Evolutionary conservation across 2,329 filamentous ascomycete genomes (phyloP).

Genomic region (Fusarium nodosum): DNA sequence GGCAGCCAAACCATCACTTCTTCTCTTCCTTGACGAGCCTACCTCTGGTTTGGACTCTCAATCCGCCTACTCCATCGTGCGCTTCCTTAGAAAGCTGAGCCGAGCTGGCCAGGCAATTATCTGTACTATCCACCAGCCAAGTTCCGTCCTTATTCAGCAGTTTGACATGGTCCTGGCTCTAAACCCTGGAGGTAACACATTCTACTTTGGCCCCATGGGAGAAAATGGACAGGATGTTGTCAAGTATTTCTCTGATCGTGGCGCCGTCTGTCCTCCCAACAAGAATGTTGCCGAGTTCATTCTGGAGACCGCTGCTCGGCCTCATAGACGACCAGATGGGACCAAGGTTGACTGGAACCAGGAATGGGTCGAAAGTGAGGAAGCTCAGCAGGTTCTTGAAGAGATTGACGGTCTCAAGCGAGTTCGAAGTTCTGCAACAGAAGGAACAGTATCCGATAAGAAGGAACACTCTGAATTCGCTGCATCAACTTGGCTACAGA

Average conservation of each 20-base stretch:
- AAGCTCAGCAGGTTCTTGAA: constrained; percentile 69
- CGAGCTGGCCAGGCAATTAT: constrained; percentile 70
- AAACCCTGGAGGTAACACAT: constrained; percentile 63
- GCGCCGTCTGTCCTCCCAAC: constrained; percentile 72
- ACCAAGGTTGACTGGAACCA: constrained; percentile 77
- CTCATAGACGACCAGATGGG: constrained; percentile 53
- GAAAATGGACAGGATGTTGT: constrained; percentile 60
- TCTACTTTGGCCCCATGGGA: constrained; percentile 68
- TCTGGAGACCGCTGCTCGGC: constrained; percentile 59
- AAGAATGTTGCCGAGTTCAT: constrained; percentile 66
- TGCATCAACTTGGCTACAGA: constrained; percentile 73
- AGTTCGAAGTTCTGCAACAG: constrained; percentile 34
- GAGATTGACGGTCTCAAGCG: constrained; percentile 66
- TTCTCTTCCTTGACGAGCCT: constrained; percentile 73
- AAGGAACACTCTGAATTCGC: constrained; percentile 69
- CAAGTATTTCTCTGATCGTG: constrained; percentile 70
- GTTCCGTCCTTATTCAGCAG: constrained; percentile 65
- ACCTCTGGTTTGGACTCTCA: constrained; percentile 69
- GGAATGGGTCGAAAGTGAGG: constrained; percentile 76
- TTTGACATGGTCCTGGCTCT: constrained; percentile 69
- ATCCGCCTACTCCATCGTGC: constrained; percentile 69
- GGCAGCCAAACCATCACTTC: constrained; percentile 66
- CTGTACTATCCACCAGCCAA: constrained; percentile 71
- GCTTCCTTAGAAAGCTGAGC: constrained; percentile 70
- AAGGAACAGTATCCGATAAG: constrained; percentile 17